These are phyloP conservation scores for Penicillium sp. DNA, from an alignment of 2,329 filamentous ascomycete genomes.

Conservation along the genomic window DNA sequence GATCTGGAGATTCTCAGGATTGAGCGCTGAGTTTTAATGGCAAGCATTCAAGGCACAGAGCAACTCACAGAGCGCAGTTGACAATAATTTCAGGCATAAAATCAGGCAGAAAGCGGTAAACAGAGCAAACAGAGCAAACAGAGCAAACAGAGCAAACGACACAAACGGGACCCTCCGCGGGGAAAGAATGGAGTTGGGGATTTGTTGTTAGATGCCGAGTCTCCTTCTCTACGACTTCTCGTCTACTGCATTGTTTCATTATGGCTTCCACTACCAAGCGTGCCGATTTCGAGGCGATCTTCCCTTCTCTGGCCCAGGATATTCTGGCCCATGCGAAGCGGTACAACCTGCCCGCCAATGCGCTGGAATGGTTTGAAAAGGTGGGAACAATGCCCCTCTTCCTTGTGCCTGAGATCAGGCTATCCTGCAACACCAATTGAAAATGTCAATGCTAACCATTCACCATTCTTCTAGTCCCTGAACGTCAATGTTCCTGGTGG, in stretches of 20 bases:
- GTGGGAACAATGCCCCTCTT: constrained; percentile 53
- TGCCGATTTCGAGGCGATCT: constrained; percentile 83
- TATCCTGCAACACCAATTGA: not conserved
- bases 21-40: no score
- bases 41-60: not conserved
- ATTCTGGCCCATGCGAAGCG: constrained; percentile 76
- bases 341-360: constrained; percentile 82
- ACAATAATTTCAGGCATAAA: constrained; percentile 6
- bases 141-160: constrained; percentile 30
- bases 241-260: constrained; percentile 22
- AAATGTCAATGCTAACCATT: constrained; percentile 8
- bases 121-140: constrained; percentile 25
- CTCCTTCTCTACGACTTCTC: constrained; percentile 7
- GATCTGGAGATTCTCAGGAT: not conserved
- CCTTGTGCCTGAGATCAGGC: not conserved
- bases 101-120: not conserved
- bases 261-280: constrained; percentile 74
- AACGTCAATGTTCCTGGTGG: constrained; percentile 87
- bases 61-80: not conserved
- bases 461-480: constrained; percentile 63
- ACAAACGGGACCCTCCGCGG: constrained; percentile 23
- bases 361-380: constrained; percentile 84
- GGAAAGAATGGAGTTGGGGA: constrained; percentile 14
- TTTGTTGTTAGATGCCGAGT: not conserved
- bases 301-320: constrained; percentile 82